Evolutionary conservation across 768 basidiomycete genomes (phyloP), one percentile per base, ranked within the genome.

Genomic region (Russula sp.): DNA sequence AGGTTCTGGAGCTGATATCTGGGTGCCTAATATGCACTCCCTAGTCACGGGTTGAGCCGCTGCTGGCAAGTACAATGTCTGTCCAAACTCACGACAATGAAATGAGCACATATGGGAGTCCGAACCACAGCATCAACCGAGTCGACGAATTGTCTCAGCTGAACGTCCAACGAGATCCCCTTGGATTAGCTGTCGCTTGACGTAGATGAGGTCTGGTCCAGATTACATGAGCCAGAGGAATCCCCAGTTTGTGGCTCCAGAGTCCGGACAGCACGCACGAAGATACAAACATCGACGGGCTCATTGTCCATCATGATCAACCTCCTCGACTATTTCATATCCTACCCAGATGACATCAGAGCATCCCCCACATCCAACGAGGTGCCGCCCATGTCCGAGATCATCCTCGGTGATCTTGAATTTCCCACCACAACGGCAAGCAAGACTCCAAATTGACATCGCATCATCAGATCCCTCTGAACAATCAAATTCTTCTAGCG

Each of bases 311-410:
- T 18, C 39, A 47, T 16, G 27, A 27, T 54, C 45, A 20, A 52
- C 66, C 37, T 68, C 73, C 47, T 78, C 76, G 20, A 71, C 76
- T 13, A 80, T 69, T 73, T 93, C 87, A 69, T 91, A 93, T 1
- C 91, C 91, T n/a, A 85, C 88, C 88, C 90, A 93, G 1, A 93
- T 77, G 9, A 83, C 84, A 73, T 93, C 91, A 16, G 91, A 94
- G 71, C 91, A 93, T 57, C 82, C 82, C 59, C 75, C 81, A 66
- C 91, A 94, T 2, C 80, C 84, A 10, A 91, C 75, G 7, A 93
- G 78, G 71, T 93, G 91, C 54, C 77, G 76, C n/a, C 83, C 91
- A 2, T 73, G 74, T 63, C 92, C 89, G 78, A 93, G 80, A 55
- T 86, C 80, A 2, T 68, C 73, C 57, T 79, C 78, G 0, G 77